Evolutionary conservation across 2,329 filamentous ascomycete genomes (phyloP), one percentile per base, ranked within the genome.

Genomic region (Epichloe gansuensis): DNA sequence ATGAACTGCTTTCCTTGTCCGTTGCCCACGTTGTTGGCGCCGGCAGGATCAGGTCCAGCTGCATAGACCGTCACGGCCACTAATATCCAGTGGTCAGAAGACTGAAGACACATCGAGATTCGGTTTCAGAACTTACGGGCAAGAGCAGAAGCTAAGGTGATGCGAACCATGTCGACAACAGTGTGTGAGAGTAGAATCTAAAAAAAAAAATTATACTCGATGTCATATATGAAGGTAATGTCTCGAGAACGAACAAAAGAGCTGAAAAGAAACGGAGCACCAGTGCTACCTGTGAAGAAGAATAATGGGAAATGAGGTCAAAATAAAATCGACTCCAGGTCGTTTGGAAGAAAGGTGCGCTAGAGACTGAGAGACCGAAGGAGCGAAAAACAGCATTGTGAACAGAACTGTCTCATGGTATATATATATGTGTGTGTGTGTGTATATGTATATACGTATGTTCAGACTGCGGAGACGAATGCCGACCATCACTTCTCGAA

Each of bases 1-100:
- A 63, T 64, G 52, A 65, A 66, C 43, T 66, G 64, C 11, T 34
- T 17, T 35, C 60, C 61, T 5, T 57, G 46, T 17, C 58, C 61
- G 53, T 60, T 61, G 44, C 61, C 61, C 9, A 62, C 56, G 44
- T 62, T 59, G 43, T 57, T 54, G 34, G 58, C 61, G 34, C 61
- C 61, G n/a, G 59, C 44, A 25, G 53, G 53, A 11, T 51, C 51
- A 12, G 46, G 41, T 35, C 9, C 48, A 5, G 51, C 51, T 11
- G 57, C 57, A 37, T 54, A 56, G 35, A 52, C 57, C 21, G 54
- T 49, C 49, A 56, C n/a, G 46, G 52, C 51, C 31, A 53, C 56
- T 58, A 28, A 11, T 15, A 13, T n/a, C 25, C 13, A 15, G 15
- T 6, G 4, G 12, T 46, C 6, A 46, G 44, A 31, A 7, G 13